These are phyloP conservation scores for Camillea tinctor DNA, from an alignment of 2,329 filamentous ascomycete genomes.

Conservation along the genomic window DNA sequence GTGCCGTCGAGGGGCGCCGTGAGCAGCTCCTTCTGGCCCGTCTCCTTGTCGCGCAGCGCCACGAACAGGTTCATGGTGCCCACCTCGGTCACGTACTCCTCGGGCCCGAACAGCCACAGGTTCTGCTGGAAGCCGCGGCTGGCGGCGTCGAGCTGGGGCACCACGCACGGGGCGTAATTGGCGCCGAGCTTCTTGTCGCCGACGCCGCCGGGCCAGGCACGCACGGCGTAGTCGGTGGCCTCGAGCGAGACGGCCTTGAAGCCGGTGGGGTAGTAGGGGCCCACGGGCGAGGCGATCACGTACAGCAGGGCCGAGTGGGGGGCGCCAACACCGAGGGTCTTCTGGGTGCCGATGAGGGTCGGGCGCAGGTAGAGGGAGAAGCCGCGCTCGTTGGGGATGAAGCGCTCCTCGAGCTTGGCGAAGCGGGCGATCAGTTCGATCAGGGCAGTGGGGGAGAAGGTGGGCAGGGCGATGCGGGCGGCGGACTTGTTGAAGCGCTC, in stretches of 20 bases:
- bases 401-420: conserved; percentile 77
- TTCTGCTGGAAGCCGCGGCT: conserved; percentile 96
- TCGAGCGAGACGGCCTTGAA: conserved; percentile 97
- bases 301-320: conserved; percentile 90
- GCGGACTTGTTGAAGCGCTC: conserved; percentile 87
- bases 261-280: conserved; percentile 95
- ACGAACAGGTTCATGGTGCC: conserved; percentile 99
- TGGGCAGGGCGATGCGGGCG: conserved; percentile 88
- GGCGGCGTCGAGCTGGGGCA: conserved; percentile 92
- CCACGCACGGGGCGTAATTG: conserved; percentile 98
- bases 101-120: conserved; percentile 93
- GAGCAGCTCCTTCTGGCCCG: conserved; percentile 85
- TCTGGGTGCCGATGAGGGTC: conserved; percentile 96
- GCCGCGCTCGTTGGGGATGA: conserved; percentile 82
- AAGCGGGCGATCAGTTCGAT: conserved; percentile 81
- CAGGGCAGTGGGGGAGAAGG: conserved; percentile 71
- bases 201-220: conserved; percentile 95
- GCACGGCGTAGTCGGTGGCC: conserved; percentile 93
- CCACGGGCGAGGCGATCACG: conserved; percentile 93
- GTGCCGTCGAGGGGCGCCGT: conserved; percentile 97
- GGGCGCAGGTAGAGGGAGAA: conserved; percentile 96
- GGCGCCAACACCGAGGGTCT: conserved; percentile 88
- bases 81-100: conserved; percentile 95
- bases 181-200: conserved; percentile 98
- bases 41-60: conserved; percentile 79